Evolutionary conservation across 2,329 filamentous ascomycete genomes (phyloP).

Genomic region (Rhexocercosporidium sp.): DNA sequence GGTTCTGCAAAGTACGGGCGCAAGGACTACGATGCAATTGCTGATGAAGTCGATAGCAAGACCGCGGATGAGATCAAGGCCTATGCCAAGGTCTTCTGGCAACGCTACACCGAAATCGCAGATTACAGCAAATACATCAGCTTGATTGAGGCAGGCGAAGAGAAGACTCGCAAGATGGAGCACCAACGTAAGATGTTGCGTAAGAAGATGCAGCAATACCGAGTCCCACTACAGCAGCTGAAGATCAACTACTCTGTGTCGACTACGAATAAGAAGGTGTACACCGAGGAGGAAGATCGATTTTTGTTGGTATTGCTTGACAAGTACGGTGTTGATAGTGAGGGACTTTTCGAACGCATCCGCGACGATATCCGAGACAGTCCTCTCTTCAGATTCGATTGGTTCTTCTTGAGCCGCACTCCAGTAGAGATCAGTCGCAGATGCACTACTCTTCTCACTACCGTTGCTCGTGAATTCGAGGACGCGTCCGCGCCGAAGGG

Average conservation of each 20-base stretch:
- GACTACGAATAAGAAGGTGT: conserved; percentile 99
- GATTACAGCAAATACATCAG: conserved; percentile 90
- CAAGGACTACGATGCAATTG: conserved; percentile 82
- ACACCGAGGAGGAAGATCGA: conserved; percentile 96
- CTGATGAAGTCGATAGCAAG: conserved; percentile 91
- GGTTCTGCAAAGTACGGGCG: conserved; percentile 92
- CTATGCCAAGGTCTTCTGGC: conserved; percentile 96
- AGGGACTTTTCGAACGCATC: conserved; percentile 89
- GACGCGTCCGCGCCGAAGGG: conserved; percentile 57
- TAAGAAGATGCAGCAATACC: conserved; percentile 95
- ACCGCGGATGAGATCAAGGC: conserved; percentile 81
- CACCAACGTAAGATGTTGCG: conserved; percentile 91
- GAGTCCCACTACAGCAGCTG: conserved; percentile 96
- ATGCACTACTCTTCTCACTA: conserved; percentile 92
- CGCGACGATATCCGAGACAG: conserved; percentile 96
- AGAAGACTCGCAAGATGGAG: conserved; percentile 84
- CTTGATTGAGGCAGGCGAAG: conserved; percentile 91
- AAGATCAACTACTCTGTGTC: conserved; percentile 99
- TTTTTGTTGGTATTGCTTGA: conserved; percentile 94
- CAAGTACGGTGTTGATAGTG: conserved; percentile 88
- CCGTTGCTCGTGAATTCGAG: conserved; percentile 94
- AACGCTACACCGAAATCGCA: conserved; percentile 86
- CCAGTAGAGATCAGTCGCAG: conserved; percentile 90
- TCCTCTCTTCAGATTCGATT: conserved; percentile 96
- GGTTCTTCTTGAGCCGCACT: conserved; percentile 97